These are phyloP conservation scores for Didymella pomorum DNA, from an alignment of 2,329 filamentous ascomycete genomes.

Conservation along the genomic window DNA sequence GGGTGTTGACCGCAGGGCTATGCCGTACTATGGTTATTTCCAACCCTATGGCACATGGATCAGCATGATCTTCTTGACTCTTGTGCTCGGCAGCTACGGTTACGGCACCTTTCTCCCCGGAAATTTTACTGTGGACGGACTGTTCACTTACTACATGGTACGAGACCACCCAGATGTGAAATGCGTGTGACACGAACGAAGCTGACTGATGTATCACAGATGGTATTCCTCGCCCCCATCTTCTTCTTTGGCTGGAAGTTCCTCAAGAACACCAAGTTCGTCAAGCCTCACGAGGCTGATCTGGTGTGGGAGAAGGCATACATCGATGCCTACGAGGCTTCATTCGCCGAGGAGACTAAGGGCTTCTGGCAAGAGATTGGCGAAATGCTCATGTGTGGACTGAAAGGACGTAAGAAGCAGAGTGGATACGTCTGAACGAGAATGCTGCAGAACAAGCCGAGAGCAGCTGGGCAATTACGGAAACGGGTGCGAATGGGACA, in stretches of 20 bases:
- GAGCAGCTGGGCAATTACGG: neutral
- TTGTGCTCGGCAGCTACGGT: neutral
- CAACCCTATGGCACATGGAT: neutral
- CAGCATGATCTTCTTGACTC: neutral
- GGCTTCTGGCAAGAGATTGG: constrained; percentile 41
- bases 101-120: neutral
- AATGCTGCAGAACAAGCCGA: neutral
- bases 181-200: neutral
- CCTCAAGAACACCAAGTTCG: neutral
- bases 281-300: constrained; percentile 10
- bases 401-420: constrained; percentile 20
- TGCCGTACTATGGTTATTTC: neutral
- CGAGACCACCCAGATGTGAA: neutral
- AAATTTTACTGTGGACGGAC: neutral
- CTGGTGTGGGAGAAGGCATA: constrained; percentile 55
- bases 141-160: neutral
- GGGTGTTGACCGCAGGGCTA: neutral
- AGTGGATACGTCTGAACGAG: neutral
- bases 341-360: constrained; percentile 28
- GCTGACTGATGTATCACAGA: neutral
- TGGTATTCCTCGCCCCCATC: neutral
- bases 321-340: constrained; percentile 50
- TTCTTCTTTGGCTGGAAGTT: neutral
- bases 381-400: constrained; percentile 29
- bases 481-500: neutral